These are phyloP conservation scores for Aschersonia sp. DNA, from an alignment of 2,329 filamentous ascomycete genomes.

Conservation along the genomic window DNA sequence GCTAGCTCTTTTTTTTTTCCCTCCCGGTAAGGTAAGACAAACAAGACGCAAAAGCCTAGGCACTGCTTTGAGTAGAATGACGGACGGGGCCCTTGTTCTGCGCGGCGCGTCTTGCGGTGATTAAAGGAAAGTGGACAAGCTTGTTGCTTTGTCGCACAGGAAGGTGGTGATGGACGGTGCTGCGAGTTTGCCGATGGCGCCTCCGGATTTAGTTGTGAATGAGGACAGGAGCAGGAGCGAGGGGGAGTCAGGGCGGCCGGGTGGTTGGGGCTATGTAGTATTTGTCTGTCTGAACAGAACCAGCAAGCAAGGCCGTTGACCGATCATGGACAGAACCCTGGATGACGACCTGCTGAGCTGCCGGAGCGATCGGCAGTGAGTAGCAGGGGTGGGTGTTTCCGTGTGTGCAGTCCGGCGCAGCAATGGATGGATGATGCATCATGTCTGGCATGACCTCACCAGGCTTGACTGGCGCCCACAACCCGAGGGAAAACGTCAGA, in stretches of 20 bases:
- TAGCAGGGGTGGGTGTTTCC: background rate
- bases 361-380: conserved; percentile 5
- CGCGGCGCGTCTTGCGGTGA: too few species aligned
- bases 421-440: background rate
- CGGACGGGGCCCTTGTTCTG: too few species aligned
- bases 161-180: too few species aligned
- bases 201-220: too few species aligned
- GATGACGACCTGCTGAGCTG: background rate
- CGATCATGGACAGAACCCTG: background rate
- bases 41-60: too few species aligned
- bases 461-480: conserved; percentile 1
- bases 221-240: too few species aligned
- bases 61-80: too few species aligned
- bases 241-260: background rate
- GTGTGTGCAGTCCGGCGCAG: background rate
- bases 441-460: conserved; percentile 5
- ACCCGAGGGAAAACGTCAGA: background rate
- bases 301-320: background rate
- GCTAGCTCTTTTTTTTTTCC: too few species aligned
- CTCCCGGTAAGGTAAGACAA: too few species aligned
- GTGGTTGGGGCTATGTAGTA: background rate
- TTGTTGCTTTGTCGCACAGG: too few species aligned
- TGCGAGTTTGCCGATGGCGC: too few species aligned
- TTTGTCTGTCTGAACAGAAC: background rate
- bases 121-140: too few species aligned